Evolutionary conservation across 441 rosid species (phyloP).

Genomic region (Daphne laureola): DNA sequence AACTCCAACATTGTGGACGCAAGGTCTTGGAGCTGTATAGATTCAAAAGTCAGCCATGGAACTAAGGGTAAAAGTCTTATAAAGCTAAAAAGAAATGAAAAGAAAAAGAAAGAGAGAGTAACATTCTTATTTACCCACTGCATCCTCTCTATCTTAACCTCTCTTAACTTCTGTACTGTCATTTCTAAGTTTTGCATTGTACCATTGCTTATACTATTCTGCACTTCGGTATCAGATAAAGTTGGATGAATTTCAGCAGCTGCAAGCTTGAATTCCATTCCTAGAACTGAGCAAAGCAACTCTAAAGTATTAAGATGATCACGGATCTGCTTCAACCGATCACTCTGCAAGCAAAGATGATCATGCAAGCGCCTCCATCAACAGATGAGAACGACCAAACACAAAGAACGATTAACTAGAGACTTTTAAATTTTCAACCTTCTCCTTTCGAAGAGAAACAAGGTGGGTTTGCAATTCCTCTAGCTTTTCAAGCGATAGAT

Average conservation of each 20-base stretch:
- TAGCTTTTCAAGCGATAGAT: constrained; percentile 74
- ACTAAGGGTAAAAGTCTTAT: constrained; percentile 10
- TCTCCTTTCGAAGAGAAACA: constrained; percentile 71
- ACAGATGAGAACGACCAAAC: not conserved
- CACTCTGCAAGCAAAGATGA: constrained; percentile 39
- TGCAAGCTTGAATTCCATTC: constrained; percentile 58
- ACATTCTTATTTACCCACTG: constrained; percentile 43
- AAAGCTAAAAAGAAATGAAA: too few relatives aligned
- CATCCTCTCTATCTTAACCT: constrained; percentile 90
- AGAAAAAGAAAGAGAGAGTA: not conserved
- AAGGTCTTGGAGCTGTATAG: constrained; percentile 87
- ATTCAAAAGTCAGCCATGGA: constrained; percentile 6
- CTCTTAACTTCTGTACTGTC: constrained; percentile 51
- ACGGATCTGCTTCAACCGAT: constrained; percentile 62
- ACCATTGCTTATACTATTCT: constrained; percentile 52
- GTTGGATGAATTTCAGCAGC: constrained; percentile 53
- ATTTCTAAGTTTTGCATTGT: constrained; percentile 50
- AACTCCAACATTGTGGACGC: constrained; percentile 87
- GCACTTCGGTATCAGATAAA: constrained; percentile 45
- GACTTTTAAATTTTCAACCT: constrained; percentile 28
- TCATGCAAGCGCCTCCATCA: constrained; percentile 4
- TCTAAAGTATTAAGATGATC: constrained; percentile 48
- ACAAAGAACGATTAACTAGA: constrained; percentile 10
- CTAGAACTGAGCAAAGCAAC: constrained; percentile 74
- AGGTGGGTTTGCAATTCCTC: constrained; percentile 77